Conservation (phyloP, 768 basidiomycete genomes). For the Podaxis sp. region DNA sequence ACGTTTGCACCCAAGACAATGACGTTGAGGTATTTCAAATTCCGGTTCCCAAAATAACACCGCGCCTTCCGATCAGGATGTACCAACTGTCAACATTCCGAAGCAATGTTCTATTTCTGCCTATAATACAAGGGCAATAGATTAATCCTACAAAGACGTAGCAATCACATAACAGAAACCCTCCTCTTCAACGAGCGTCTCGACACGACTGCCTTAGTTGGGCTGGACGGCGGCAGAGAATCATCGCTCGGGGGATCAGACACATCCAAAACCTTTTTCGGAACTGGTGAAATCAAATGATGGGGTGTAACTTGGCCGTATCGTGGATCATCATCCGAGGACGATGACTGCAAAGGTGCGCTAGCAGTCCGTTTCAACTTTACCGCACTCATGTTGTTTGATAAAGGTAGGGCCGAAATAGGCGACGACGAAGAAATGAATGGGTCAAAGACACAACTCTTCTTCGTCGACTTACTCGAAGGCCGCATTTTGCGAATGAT, state of each 20-base stretch:
- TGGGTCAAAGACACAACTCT: not conserved
- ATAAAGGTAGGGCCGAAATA: not conserved
- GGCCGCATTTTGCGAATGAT: slow-evolving; percentile 9
- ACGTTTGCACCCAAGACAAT: too few species aligned
- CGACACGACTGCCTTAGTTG: slow-evolving; percentile 24
- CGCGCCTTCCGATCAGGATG: too few species aligned
- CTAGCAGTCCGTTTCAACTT: slow-evolving; percentile 16
- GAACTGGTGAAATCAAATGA: slow-evolving; percentile 61
- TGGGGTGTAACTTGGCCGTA: slow-evolving; percentile 70
- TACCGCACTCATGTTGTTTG: not conserved
- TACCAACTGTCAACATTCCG: too few species aligned
- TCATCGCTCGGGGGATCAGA: slow-evolving; percentile 25
- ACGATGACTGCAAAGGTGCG: slow-evolving; percentile 23
- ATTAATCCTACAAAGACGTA: not conserved
- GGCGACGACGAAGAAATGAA: slow-evolving; percentile 9
- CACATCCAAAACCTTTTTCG: slow-evolving; percentile 18
- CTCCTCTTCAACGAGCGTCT: slow-evolving; percentile 21
- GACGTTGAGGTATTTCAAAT: too few species aligned
- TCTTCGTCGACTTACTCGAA: slow-evolving; percentile 7
- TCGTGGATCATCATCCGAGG: slow-evolving; percentile 67
- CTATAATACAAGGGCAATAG: not conserved
- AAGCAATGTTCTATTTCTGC: not conserved
- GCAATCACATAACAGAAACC: slow-evolving; percentile 1
- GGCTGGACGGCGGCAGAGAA: slow-evolving; percentile 25
- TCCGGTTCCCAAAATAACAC: too few species aligned